Evolutionary conservation across 352 stramenopile species (phyloP).

Genomic region (Pythium pyrilobum): DNA sequence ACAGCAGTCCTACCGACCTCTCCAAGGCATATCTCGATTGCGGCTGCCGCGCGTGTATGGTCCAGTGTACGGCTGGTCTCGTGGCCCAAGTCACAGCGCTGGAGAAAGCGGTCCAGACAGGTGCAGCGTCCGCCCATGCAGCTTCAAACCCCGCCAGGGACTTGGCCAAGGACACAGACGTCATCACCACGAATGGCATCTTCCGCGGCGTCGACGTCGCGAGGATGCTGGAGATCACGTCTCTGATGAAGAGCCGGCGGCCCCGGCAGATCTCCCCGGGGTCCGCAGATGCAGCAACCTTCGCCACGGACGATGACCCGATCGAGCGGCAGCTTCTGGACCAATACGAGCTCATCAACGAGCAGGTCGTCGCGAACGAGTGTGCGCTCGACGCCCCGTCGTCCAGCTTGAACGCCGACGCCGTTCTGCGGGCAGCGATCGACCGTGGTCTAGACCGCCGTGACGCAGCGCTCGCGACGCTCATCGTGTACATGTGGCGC

Average conservation of each 20-base stretch:
- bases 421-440: constrained; percentile 32
- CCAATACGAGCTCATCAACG: constrained; percentile 16
- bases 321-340: constrained; percentile 12
- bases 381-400: constrained; percentile 25
- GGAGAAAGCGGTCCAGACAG: background rate
- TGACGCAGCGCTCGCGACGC: constrained; percentile 35
- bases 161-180: background rate
- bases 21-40: constrained; percentile 12
- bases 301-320: constrained; percentile 11
- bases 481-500: constrained; percentile 31
- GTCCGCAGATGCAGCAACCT: background rate
- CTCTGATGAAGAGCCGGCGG: constrained; percentile 8
- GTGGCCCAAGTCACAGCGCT: background rate
- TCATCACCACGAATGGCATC: background rate
- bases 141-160: background rate
- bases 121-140: background rate
- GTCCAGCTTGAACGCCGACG: constrained; percentile 25
- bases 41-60: constrained; percentile 15
- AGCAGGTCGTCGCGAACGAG: constrained; percentile 23
- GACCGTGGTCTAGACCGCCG: constrained; percentile 24
- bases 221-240: constrained; percentile 7
- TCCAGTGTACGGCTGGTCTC: constrained; percentile 15
- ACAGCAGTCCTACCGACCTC: background rate
- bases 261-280: background rate
- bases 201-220: background rate